Evolutionary conservation across 169 alveolate species (phyloP).

Genomic region (Ichthyophthirius multifiliis): DNA sequence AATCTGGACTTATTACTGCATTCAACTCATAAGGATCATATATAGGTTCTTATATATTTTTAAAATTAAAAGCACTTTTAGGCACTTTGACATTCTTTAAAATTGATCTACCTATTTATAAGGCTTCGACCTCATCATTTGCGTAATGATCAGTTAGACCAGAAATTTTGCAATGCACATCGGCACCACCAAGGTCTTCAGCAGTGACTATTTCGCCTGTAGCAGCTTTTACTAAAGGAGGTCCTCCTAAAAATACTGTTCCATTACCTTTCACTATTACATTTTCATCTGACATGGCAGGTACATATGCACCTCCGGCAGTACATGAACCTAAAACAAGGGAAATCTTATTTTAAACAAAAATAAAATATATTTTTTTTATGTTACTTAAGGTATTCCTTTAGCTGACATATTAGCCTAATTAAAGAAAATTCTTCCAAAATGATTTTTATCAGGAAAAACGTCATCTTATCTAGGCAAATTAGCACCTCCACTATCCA

Average conservation of each 20-base stretch:
- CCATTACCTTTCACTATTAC: conserved; percentile 81
- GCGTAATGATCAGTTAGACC: conserved; percentile 88
- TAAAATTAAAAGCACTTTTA: not conserved
- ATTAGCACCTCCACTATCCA: conserved; percentile 90
- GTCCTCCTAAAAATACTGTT: conserved; percentile 80
- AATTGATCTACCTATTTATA: conserved; percentile 36
- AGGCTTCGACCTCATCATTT: conserved; percentile 48
- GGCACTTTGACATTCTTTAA: conserved; percentile 1
- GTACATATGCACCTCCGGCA: conserved; percentile 92
- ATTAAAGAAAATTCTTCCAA: conserved; percentile 87
- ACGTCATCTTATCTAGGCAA: conserved; percentile 86
- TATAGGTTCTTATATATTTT: conserved; percentile 66
- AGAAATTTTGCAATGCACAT: conserved; percentile 68
- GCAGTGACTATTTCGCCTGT: conserved; percentile 81
- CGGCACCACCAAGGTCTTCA: conserved; percentile 83
- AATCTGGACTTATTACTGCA: conserved; percentile 66
- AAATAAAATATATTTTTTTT: not conserved
- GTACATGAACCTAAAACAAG: conserved; percentile 89
- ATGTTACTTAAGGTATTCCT: conserved; percentile 62
- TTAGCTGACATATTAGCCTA: conserved; percentile 78
- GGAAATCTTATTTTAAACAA: conserved; percentile 26
- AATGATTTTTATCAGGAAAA: conserved; percentile 85
- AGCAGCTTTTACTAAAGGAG: conserved; percentile 78
- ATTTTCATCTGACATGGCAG: conserved; percentile 82
- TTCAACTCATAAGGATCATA: conserved; percentile 57